A percentile compares a stretch with the other conserved stretches of the same genome.
phyloP scores from a whole-genome alignment of 352 stramenopile genomes.

The Phytophthora pini region DNA sequence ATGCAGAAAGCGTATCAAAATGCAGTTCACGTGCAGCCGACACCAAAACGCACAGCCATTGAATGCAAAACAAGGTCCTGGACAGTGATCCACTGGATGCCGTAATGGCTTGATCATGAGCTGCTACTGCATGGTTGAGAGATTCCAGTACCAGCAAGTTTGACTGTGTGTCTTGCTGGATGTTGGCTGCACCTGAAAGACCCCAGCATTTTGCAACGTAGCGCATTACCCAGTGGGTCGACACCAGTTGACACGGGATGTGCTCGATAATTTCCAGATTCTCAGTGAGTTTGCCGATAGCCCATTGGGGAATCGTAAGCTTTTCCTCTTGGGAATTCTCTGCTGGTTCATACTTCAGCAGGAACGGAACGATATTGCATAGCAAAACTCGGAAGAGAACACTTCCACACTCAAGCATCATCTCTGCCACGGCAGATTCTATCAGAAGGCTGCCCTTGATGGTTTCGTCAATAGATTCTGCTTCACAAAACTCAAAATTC shows the following conservation, averaged over 20 bases:
- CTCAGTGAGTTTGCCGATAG: slow-evolving; percentile 1
- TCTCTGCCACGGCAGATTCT: slow-evolving; percentile 32
- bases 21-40: slow-evolving; percentile 16
- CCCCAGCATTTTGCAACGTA: slow-evolving; percentile 49
- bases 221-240: slow-evolving; percentile 29
- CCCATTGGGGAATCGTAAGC: slow-evolving; percentile 26
- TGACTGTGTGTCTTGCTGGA: neutral
- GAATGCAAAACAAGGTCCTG: slow-evolving; percentile 40
- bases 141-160: slow-evolving; percentile 28
- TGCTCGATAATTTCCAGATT: slow-evolving; percentile 8
- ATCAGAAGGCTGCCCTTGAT: slow-evolving; percentile 33
- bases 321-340: slow-evolving; percentile 4
- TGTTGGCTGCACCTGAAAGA: slow-evolving; percentile 10
- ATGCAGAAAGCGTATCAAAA: slow-evolving; percentile 17
- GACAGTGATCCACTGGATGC: slow-evolving; percentile 30
- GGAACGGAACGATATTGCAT: slow-evolving; percentile 27
- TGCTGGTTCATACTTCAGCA: slow-evolving; percentile 32
- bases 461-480: neutral
- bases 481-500: slow-evolving; percentile 5
- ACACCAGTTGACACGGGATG: slow-evolving; percentile 15
- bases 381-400: slow-evolving; percentile 23
- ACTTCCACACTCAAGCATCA: slow-evolving; percentile 39
- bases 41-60: slow-evolving; percentile 43
- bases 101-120: slow-evolving; percentile 26
- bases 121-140: slow-evolving; percentile 33